These are phyloP conservation scores for Coemansia sp. DNA, from an alignment of 192 early-diverging fungal genomes.

Conservation along the genomic window DNA sequence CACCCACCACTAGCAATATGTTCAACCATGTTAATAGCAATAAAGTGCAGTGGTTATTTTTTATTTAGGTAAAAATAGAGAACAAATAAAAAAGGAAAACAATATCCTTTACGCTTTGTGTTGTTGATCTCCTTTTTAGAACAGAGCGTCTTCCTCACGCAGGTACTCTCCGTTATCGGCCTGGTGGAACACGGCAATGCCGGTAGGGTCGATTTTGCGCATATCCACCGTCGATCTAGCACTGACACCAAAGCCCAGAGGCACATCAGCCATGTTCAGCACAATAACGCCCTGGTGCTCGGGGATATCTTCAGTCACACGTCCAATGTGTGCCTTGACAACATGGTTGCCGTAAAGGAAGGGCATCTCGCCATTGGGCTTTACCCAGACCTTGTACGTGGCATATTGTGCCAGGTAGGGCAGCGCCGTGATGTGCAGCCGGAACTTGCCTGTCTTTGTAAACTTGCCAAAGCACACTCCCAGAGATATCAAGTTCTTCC, in stretches of 20 bases:
- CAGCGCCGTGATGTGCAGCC: constrained; percentile 88
- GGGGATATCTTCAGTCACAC: constrained; percentile 97
- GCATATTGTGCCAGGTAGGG: constrained; percentile 94
- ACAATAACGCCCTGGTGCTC: constrained; percentile 97
- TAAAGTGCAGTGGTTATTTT: too few relatives aligned
- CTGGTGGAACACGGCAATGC: constrained; percentile 94
- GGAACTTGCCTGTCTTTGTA: constrained; percentile 96
- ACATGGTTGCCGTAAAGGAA: constrained; percentile 98
- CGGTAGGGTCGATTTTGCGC: constrained; percentile 91
- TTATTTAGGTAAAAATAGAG: too few relatives aligned
- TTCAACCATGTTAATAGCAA: too few relatives aligned
- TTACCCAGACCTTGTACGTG: constrained; percentile 98
- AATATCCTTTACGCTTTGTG: too few relatives aligned
- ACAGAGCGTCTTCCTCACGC: constrained; percentile 72
- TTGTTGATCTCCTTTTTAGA: too few relatives aligned
- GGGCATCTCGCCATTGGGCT: constrained; percentile 98
- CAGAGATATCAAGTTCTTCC: constrained; percentile 83
- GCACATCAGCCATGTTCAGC: constrained; percentile 89
- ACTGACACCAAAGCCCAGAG: constrained; percentile 96
- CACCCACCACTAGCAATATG: neutral
- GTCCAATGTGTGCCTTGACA: constrained; percentile 93
- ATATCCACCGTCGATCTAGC: constrained; percentile 89
- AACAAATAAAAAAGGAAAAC: neutral
- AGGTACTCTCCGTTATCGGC: constrained; percentile 97
- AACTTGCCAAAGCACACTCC: constrained; percentile 99